Evolutionary conservation across 352 stramenopile genomes (phyloP).

Genomic region (Globisporangium lucens): DNA sequence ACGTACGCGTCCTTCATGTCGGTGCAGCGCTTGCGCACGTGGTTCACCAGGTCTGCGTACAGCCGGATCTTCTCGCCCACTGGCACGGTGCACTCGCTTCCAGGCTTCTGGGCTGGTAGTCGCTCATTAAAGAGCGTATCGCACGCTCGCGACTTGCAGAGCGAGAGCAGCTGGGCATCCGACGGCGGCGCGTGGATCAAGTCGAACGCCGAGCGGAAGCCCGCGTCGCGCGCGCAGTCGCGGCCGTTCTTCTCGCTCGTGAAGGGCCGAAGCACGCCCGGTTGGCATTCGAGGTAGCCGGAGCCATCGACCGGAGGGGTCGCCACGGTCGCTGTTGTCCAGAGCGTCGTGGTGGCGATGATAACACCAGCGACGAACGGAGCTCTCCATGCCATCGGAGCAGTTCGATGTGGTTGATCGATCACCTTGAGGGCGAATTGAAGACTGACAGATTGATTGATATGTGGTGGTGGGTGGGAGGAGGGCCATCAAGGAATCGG

Average conservation of each 20-base stretch:
- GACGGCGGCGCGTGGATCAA: conserved; percentile 6
- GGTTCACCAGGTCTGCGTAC: conserved; percentile 11
- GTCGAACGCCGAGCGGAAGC: conserved; percentile 6
- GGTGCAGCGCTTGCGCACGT: conserved; percentile 7
- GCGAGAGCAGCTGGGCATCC: conserved; percentile 9
- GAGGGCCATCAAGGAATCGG: neutral
- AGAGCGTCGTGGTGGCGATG: neutral
- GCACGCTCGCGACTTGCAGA: conserved; percentile 14
- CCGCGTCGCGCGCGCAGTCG: conserved; percentile 10
- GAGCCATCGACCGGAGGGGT: neutral
- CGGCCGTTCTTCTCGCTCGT: neutral
- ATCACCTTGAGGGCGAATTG: neutral
- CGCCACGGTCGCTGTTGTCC: neutral
- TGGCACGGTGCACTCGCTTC: conserved; percentile 9
- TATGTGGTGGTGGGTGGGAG: neutral
- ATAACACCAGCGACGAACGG: neutral
- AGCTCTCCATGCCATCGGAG: neutral
- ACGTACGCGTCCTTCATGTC: conserved; percentile 14
- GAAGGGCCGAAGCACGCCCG: conserved; percentile 5
- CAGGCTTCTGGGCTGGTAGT: neutral
- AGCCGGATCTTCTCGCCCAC: conserved; percentile 7
- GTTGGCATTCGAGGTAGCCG: neutral
- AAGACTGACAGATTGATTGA: neutral
- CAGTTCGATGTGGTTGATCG: neutral
- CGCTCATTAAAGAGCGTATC: conserved; percentile 3